Conservation (phyloP, 2,329 filamentous ascomycete genomes). For the Teratosphaeria viscida region DNA sequence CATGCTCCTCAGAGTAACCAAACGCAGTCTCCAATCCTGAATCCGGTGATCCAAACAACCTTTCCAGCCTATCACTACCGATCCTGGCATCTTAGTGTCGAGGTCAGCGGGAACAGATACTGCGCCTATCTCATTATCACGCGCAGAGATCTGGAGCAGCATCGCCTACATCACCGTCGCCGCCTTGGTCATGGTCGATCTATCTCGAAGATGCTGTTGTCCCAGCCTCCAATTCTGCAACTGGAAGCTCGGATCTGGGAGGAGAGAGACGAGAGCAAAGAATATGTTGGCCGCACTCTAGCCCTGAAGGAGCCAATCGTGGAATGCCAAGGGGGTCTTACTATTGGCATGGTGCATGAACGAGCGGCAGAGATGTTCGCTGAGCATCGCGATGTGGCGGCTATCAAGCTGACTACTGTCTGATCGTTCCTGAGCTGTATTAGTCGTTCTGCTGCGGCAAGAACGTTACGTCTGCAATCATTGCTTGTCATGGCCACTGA, state of each 20-base stretch:
- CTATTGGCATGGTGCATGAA: conserved; percentile 12
- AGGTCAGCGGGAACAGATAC: conserved; percentile 7
- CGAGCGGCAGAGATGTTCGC: conserved; percentile 12
- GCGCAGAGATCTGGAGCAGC: conserved; percentile 11
- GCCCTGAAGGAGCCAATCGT: conserved; percentile 9
- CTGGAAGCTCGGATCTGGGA: conserved; percentile 16
- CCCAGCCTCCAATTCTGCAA: conserved; percentile 11
- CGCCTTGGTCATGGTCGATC: conserved; percentile 5
- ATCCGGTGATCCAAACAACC: conserved; percentile 13
- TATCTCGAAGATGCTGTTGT: conserved; percentile 14
- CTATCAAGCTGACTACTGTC: conserved; percentile 15
- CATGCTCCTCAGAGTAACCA: neutral
- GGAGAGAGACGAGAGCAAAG: conserved; percentile 16
- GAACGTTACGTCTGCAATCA: too few relatives aligned
- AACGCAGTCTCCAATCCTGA: conserved; percentile 8
- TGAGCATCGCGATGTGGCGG: conserved; percentile 12
- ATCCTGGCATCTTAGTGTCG: conserved; percentile 11
- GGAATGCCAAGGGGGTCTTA: conserved; percentile 10
- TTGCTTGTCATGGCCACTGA: too few relatives aligned
- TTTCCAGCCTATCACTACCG: conserved; percentile 15
- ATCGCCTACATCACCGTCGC: conserved; percentile 1
- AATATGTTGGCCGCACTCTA: conserved; percentile 13
- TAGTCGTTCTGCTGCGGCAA: neutral
- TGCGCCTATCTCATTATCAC: conserved; percentile 15
- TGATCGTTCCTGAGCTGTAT: conserved; percentile 1